These are phyloP conservation scores for Tolypocladium endophyticum DNA, from an alignment of 2,329 filamentous ascomycete genomes.

Conservation along the genomic window DNA sequence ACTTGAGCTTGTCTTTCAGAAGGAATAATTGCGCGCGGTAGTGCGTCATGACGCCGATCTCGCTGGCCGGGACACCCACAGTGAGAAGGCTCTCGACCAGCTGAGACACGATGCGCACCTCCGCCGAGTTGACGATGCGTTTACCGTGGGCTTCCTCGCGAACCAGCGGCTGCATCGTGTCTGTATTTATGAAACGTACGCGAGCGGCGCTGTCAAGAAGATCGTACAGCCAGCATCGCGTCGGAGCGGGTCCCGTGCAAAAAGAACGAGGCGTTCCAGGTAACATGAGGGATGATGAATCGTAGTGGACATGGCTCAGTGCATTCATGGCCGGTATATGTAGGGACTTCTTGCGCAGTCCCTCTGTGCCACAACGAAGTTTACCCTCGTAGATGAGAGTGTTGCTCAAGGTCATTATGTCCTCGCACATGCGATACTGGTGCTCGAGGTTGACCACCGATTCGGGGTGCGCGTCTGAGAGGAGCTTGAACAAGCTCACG, in stretches of 20 bases:
- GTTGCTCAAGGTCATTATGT: slow-evolving; percentile 92
- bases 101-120: slow-evolving; percentile 67
- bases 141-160: slow-evolving; percentile 70
- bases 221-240: slow-evolving; percentile 65
- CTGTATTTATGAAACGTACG: slow-evolving; percentile 84
- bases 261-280: slow-evolving; percentile 33
- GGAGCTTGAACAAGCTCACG: slow-evolving; percentile 83
- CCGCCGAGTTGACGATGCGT: slow-evolving; percentile 79
- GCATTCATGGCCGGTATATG: slow-evolving; percentile 54
- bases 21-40: slow-evolving; percentile 87
- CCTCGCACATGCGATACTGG: slow-evolving; percentile 97
- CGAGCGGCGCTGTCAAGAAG: slow-evolving; percentile 60
- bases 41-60: slow-evolving; percentile 93
- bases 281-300: slow-evolving; percentile 32
- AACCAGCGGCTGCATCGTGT: slow-evolving; percentile 52
- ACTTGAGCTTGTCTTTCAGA: slow-evolving; percentile 61
- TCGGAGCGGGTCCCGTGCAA: slow-evolving; percentile 40
- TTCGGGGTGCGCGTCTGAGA: slow-evolving; percentile 78
- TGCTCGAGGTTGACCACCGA: slow-evolving; percentile 89
- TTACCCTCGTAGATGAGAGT: slow-evolving; percentile 85
- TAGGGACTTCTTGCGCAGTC: slow-evolving; percentile 60
- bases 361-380: slow-evolving; percentile 76
- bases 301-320: slow-evolving; percentile 50
- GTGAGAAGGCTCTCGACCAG: slow-evolving; percentile 70
- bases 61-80: slow-evolving; percentile 60